Base-by-base conservation (phyloP, 495 filamentous ascomycete genomes). In the Podospora comata region DNA sequence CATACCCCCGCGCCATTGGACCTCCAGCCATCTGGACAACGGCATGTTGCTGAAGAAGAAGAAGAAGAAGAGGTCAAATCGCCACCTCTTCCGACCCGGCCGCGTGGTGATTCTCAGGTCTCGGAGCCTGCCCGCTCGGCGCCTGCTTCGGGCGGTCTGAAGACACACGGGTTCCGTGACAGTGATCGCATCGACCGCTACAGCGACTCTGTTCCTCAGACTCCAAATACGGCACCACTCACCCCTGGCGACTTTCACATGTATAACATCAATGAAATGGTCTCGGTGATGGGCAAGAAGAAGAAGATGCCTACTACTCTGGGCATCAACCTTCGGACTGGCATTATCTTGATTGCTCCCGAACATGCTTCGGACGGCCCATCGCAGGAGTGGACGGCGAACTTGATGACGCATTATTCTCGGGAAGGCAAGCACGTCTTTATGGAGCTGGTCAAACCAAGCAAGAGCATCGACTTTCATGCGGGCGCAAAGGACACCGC, bases 341-440 rank as follows among this genome's bases (percentile, higher is more conserved):
- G 93, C 54, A 86, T 90, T 13, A 94, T 99, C 67, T 90, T 97
- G 81, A 92, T 99, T 62, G 88, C 94, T 0, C 93, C 96, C 0
- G 95, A 97, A 76, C 92, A 89, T 66, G 78, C 85, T 13, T 78
- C 83, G 48, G 92, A 96, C 74, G 93, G 92, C 9, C 88, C 89
- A 9, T 89, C 90, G 68, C 89, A 96, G 73, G 94, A 96, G 76
- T 99, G 95, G 95, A 89, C 89, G 0, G 93, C 93, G 0, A 92
- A 97, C 39, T 94, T 92, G 76, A 88, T 99, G 77, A 92, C 88
- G 18, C 91, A 96, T 77, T 98, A 99, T 80, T 96, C 92, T 13
- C 92, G 96, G 59, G 95, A 99, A 82, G 94, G 94, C 18, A 99
- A 99, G 76, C 95, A 98, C 78, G 91, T 99, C 18, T 99, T 99